Evolutionary conservation across 306 rosid genomes (phyloP), one percentile per base, ranked within the genome.

Genomic region (Begonia peltatifolia): DNA sequence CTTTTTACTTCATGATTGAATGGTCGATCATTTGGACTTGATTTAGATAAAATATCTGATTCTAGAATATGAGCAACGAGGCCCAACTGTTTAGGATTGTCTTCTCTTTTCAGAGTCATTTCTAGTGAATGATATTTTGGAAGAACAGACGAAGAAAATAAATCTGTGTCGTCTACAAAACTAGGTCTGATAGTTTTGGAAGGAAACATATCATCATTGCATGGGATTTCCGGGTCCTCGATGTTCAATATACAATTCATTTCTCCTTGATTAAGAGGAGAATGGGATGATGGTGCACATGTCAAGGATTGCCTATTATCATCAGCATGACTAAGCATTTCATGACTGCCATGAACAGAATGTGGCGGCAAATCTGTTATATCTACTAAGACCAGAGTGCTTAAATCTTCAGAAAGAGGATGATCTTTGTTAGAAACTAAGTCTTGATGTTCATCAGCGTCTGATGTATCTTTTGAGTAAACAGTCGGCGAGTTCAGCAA

Each of bases 141-240:
- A 47, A 61, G 64, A 15, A 22, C 49, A 10, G 61, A 60, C 51
- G 62, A 42, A 11, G 68, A 50, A 59, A 54, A 70, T 25, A 54
- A 63, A 59, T 46, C 60, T 25, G 64, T 72, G 47, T 54, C 70
- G 50, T 68, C 73, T 17, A 50, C 58, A 63, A 47, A 46, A 56
- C 48, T 16, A 10, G 73, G 56, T 43, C 58, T 68, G 54, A 30
- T 18, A 44, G 13, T 43, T 10, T 56, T 22, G 51, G 13, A 49
- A 55, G 70, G 7, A 25, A 46, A 43, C 30, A 56, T 14, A 46
- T 41, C 43, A 14, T 76, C 84, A 48, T 87, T 70, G 63, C 54
- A 51, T 1, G 96, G 96, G 63, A 87, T 57, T 44, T 78, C 80
- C 12, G 77, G 69, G 52, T 78, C 84, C 75, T 87, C 94, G 2